Evolutionary conservation across 768 basidiomycete species (phyloP), one percentile per base, ranked within the genome.

Genomic region (Agaricus blazei): DNA sequence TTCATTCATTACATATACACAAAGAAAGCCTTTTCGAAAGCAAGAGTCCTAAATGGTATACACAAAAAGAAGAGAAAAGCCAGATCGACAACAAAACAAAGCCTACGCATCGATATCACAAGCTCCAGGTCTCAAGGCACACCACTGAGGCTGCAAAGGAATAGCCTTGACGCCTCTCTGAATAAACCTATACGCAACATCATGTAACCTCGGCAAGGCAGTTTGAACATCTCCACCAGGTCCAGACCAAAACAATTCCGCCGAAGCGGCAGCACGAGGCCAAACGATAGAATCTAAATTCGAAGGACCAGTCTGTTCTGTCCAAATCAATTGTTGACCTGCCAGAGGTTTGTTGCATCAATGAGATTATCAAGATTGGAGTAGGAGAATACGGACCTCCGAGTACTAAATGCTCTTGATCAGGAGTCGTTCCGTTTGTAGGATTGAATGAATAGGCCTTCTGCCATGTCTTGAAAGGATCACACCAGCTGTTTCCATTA

Each of bases 381-480:
- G 41, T 2, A 43, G 44, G 48, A 34, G 47, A 27, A 31, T 52
- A 64, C 75, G 49, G 64, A 78, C 88, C 90, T 34, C 90, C 90
- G 8, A 90, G 75, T 15, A 92, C 81, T 36, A 87, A 79, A 3
- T 72, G 60, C 1, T 69, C 66, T 61, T 88, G 72, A 1, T 69
- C 70, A 4, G 64, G 60, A 0, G 75, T 76, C 47, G 90, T 62
- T 63, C 77, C 81, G n/a, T 75, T 77, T 41, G 75, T 73, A 1
- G 90, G 89, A 64, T 93, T 56, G 19, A 56, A 49, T 27, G 53
- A 55, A 28, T 56, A 57, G 52, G 87, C 85, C 69, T 82, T 78
- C 63, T 87, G 82, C 89, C 89, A 92, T 5, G 83, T 83, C 68
- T 89, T 89, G 81, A 85, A 89, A 0, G 87, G 85, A 61, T 85